Percentiles rank a stretch among this genome's conserved stretches.
phyloP scores from a whole-genome alignment of 2,329 filamentous ascomycete species.

The Xylariaceae sp. region DNA sequence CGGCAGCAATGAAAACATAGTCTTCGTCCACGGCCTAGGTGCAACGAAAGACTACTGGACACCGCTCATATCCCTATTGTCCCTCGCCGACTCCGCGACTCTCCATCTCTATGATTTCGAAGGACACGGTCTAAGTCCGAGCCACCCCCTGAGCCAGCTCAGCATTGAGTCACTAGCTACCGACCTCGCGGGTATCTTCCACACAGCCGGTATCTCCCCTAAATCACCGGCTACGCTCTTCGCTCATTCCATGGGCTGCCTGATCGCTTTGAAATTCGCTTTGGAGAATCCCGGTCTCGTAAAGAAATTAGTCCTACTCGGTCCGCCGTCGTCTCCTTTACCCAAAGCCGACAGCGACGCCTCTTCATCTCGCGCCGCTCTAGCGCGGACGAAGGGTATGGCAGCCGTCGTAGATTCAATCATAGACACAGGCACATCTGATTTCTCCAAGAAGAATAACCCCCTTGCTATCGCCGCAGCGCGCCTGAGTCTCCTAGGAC shows the following conservation, averaged over 20 bases:
- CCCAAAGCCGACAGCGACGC: background rate
- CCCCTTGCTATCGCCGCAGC: constrained; percentile 9
- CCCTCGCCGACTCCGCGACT: background rate
- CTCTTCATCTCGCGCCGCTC: background rate
- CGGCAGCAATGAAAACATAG: constrained; percentile 7
- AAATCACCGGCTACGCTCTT: constrained; percentile 14
- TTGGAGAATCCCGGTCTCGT: constrained; percentile 6
- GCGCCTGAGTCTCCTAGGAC: constrained; percentile 17
- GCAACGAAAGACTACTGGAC: constrained; percentile 23
- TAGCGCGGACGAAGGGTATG: constrained; percentile 11
- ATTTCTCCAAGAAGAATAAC: background rate
- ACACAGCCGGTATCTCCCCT: background rate
- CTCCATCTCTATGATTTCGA: constrained; percentile 26
- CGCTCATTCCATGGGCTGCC: constrained; percentile 20
- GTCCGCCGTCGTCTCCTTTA: constrained; percentile 3
- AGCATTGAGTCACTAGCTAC: constrained; percentile 11
- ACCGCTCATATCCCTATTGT: constrained; percentile 11
- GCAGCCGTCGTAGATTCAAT: background rate
- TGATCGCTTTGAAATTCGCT: constrained; percentile 16
- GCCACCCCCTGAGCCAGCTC: constrained; percentile 20
- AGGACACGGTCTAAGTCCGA: constrained; percentile 24
- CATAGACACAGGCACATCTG: background rate
- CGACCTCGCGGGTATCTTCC: constrained; percentile 18
- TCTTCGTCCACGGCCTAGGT: constrained; percentile 23
- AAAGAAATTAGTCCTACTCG: constrained; percentile 10